Base-by-base conservation (phyloP, 1,284 basidiomycete genomes). In the Mrakiaceae sp. region DNA sequence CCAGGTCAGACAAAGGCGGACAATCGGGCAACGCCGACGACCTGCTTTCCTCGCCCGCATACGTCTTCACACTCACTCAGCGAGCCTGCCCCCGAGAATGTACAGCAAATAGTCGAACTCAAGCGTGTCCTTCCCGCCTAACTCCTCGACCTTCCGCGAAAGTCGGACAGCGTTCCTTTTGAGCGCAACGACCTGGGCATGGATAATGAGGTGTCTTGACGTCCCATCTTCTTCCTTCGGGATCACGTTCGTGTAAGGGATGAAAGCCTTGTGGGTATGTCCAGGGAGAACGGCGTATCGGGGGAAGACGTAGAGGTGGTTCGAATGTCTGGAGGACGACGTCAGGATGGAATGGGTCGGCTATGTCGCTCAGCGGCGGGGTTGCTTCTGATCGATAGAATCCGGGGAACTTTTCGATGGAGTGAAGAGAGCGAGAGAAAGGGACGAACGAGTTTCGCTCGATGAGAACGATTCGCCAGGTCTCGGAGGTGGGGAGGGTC, bases 241-340 rank as follows among this genome's bases (percentile, higher is more conserved):
- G 44, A 67, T 64, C 10, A 69, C 47, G 40, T 58, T 50, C 27
- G 67, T 69, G 71, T 78, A 81, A 1, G 70, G 79, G 75, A 76
- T 72, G 81, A 84, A 85, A 16, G 84, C 84, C 77, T 87, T 87
- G 76, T 87, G 82, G 74, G 86, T 85, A 70, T 87, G 84, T 46
- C 82, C 81, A 5, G 84, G 79, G 7, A 87, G 77, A 11, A 86
- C 81, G 8, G 82, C 80, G 68, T 82, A 82, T 58, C 86, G 79
- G 3, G 86, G 84, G 52, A 54, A 54, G 52, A 54, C 52, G 52
- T 54, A 54, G 5, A 54, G n/a, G 52, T 54, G 3, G 16, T 8
- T n/a, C n/a, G 27, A 10, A 54, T 7, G 27, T 39, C 2, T 8
- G 10, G 52, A 53, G 52, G 52, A 54, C 52, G 52, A 39, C 27